These are phyloP conservation scores for Lipomyces lipofer DNA, from an alignment of 805 yeast species.

Conservation along the genomic window DNA sequence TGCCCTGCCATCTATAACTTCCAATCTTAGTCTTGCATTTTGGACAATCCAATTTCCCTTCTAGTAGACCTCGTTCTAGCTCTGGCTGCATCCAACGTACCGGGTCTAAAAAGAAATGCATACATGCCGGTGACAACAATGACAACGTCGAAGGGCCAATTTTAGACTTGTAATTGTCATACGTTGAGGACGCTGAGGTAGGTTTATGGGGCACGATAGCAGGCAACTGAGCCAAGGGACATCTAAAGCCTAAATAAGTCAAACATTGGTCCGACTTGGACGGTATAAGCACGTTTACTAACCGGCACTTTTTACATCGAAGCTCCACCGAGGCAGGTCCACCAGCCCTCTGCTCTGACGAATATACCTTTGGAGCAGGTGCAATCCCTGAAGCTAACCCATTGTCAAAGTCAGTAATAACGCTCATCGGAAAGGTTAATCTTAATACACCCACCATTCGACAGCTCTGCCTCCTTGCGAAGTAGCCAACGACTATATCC, in stretches of 20 bases:
- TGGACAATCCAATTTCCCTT: constrained; percentile 85
- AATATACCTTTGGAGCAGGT: constrained; percentile 42
- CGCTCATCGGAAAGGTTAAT: too few relatives aligned
- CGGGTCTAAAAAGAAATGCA: constrained; percentile 88
- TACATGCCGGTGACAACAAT: constrained; percentile 50
- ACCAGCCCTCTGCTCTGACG: constrained; percentile 41
- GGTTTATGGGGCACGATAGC: constrained; percentile 60
- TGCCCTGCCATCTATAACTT: constrained; percentile 91
- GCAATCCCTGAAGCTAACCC: constrained; percentile 31
- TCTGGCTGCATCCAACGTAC: constrained; percentile 88
- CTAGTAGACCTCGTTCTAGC: constrained; percentile 69
- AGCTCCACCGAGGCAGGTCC: constrained; percentile 36
- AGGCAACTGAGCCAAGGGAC: constrained; percentile 56
- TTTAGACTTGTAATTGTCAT: constrained; percentile 7
- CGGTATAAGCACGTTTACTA: constrained; percentile 32
- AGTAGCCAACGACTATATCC: constrained; percentile 46
- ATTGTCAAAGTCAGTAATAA: too few relatives aligned
- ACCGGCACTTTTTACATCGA: constrained; percentile 83
- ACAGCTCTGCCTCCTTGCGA: constrained; percentile 34
- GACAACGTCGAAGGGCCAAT: constrained; percentile 30
- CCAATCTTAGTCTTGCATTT: constrained; percentile 85
- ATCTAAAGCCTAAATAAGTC: constrained; percentile 51
- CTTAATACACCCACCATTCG: constrained; percentile 41
- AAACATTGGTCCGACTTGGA: not conserved
- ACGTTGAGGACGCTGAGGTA: not conserved